Percentiles rank a stretch among this genome's conserved stretches.
Evolutionary conservation across 2,329 filamentous ascomycete genomes (phyloP).

Genomic region (Chrysoporthe cubensis): DNA sequence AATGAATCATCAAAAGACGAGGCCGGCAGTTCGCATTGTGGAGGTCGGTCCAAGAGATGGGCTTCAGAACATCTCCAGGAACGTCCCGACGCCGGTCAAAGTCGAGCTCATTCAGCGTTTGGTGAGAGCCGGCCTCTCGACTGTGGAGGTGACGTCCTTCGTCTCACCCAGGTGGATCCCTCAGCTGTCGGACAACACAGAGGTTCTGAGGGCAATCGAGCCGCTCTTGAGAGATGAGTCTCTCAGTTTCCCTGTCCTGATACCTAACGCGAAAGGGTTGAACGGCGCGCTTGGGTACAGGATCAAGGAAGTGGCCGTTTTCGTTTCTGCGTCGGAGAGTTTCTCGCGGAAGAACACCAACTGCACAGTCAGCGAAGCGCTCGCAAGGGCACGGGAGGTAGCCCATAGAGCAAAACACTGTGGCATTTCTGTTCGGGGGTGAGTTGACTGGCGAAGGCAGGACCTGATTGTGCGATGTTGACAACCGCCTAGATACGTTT

Average conservation of each 20-base stretch:
- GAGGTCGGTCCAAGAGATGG: constrained; percentile 73
- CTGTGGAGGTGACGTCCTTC: constrained; percentile 70
- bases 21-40: constrained; percentile 51
- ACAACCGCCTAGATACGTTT: constrained; percentile 49
- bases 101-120: constrained; percentile 64
- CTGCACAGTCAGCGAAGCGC: constrained; percentile 59
- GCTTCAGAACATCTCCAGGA: constrained; percentile 67
- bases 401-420: constrained; percentile 46
- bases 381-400: constrained; percentile 54
- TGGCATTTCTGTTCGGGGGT: constrained; percentile 53
- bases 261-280: constrained; percentile 59
- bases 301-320: constrained; percentile 50
- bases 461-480: too few relatives aligned
- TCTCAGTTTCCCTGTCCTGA: constrained; percentile 40
- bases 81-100: constrained; percentile 63
- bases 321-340: constrained; percentile 61
- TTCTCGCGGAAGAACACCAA: constrained; percentile 64
- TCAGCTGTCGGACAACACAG: constrained; percentile 62
- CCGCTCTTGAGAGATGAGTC: not conserved
- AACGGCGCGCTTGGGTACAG: constrained; percentile 42
- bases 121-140: constrained; percentile 58
- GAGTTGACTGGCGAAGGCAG: constrained; percentile 2
- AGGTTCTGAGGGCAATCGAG: constrained; percentile 44
- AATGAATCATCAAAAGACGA: not conserved
- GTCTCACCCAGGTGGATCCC: constrained; percentile 71